phyloP scores from a whole-genome alignment of 768 basidiomycete species.

The Lepiota venenata region DNA sequence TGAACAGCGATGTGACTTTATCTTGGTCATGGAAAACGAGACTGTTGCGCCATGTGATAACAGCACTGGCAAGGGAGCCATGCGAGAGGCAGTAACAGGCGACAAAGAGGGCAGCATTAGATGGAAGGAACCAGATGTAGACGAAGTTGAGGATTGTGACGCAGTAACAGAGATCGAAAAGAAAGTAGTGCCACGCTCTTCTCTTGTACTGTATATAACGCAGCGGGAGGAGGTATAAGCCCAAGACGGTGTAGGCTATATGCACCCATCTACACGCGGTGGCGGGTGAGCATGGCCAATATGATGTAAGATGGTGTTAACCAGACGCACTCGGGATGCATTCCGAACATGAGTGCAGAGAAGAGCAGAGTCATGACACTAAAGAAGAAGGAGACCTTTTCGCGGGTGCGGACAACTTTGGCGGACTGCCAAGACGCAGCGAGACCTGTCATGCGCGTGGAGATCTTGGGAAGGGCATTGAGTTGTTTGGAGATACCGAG shows the following conservation, averaged over 20 bases:
- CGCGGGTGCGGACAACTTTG: constrained; percentile 77
- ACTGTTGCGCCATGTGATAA: constrained; percentile 98
- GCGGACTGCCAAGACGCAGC: constrained; percentile 89
- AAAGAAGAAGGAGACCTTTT: constrained; percentile 89
- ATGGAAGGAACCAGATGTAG: constrained; percentile 89
- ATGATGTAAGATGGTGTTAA: neutral
- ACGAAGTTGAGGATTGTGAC: constrained; percentile 88
- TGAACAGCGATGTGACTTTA: constrained; percentile 93
- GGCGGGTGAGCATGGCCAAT: constrained; percentile 8
- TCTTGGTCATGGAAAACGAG: constrained; percentile 97
- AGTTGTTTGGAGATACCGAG: constrained; percentile 6
- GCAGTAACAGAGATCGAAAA: constrained; percentile 92
- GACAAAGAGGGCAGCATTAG: constrained; percentile 74
- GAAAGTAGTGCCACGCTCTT: constrained; percentile 92
- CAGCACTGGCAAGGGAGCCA: constrained; percentile 88
- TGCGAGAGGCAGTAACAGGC: constrained; percentile 93
- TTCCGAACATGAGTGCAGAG: constrained; percentile 84
- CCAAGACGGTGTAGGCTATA: constrained; percentile 78
- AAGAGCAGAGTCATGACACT: constrained; percentile 88
- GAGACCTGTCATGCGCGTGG: constrained; percentile 74
- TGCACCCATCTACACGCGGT: constrained; percentile 73
- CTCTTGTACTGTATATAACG: constrained; percentile 89
- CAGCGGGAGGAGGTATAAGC: constrained; percentile 74
- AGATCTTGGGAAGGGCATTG: constrained; percentile 48
- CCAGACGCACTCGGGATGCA: constrained; percentile 73